A percentile compares a stretch with the other conserved stretches of the same genome.
Conservation (phyloP, 176 grass and related monocot genomes). For the Ensete glaucum region DNA sequence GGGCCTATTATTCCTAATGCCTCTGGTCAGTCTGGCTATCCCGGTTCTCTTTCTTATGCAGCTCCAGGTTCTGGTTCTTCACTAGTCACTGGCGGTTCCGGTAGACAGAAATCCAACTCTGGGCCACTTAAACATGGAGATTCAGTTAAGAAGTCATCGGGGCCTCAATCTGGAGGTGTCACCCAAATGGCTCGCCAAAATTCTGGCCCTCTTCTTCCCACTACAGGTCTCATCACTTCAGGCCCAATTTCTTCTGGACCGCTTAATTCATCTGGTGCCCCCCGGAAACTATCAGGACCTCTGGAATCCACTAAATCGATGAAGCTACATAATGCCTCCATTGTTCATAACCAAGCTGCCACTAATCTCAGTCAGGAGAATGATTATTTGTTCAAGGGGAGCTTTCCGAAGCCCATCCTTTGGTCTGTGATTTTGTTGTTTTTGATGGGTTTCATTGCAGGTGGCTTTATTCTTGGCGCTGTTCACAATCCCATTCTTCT, state of each 20-base stretch:
- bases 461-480: constrained; percentile 84
- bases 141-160: constrained; percentile 69
- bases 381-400: constrained; percentile 53
- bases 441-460: constrained; percentile 73
- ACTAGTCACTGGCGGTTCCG: constrained; percentile 33
- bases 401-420: constrained; percentile 59
- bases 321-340: constrained; percentile 52
- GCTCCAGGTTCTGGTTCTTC: constrained; percentile 36
- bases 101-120: constrained; percentile 77
- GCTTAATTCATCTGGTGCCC: constrained; percentile 68
- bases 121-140: constrained; percentile 92
- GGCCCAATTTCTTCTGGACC: constrained; percentile 82
- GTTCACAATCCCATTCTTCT: constrained; percentile 92
- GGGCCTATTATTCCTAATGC: constrained; percentile 60
- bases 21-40: constrained; percentile 54
- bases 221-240: constrained; percentile 85
- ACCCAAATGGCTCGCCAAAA: constrained; percentile 82
- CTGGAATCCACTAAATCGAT: constrained; percentile 68
- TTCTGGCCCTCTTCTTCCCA: constrained; percentile 78
- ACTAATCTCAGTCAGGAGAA: constrained; percentile 59
- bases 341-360: constrained; percentile 77
- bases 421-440: constrained; percentile 55
- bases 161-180: constrained; percentile 80
- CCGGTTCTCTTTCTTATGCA: constrained; percentile 57
- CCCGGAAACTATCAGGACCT: constrained; percentile 76